phyloP scores from a whole-genome alignment of 768 basidiomycete genomes.

The Lactifluus rugatus region DNA sequence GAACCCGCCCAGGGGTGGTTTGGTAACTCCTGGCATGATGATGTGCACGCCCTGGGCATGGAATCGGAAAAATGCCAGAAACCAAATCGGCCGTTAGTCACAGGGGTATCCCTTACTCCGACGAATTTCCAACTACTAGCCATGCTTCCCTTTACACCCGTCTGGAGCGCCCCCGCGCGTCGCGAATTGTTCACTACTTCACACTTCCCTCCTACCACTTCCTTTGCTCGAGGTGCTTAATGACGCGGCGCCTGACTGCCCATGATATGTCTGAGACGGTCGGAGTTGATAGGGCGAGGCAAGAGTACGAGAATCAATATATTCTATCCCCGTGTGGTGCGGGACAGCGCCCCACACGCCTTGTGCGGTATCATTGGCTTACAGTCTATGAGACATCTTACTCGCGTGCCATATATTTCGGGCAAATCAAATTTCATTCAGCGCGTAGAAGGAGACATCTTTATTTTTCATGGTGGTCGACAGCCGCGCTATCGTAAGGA shows the following conservation, averaged over 20 bases:
- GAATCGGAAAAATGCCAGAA: neutral
- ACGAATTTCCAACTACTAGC: neutral
- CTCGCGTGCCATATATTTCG: neutral
- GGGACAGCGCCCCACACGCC: neutral
- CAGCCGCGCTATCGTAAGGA: neutral
- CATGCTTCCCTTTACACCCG: too few species aligned
- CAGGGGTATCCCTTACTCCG: neutral
- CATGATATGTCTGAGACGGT: neutral
- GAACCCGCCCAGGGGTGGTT: neutral
- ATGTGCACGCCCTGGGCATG: neutral
- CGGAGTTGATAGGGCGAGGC: neutral
- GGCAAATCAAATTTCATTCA: neutral
- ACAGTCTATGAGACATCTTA: neutral
- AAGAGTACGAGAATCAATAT: neutral
- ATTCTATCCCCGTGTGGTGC: neutral
- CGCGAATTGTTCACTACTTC: neutral
- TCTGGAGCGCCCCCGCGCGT: neutral
- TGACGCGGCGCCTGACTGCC: neutral
- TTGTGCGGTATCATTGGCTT: neutral
- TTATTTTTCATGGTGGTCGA: neutral
- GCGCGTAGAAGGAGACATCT: neutral
- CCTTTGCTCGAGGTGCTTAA: neutral
- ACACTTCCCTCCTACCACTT: neutral
- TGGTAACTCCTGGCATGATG: neutral
- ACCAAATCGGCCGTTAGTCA: neutral